phyloP scores from a whole-genome alignment of 805 yeast species.

The Yarrowia keelungensis region DNA sequence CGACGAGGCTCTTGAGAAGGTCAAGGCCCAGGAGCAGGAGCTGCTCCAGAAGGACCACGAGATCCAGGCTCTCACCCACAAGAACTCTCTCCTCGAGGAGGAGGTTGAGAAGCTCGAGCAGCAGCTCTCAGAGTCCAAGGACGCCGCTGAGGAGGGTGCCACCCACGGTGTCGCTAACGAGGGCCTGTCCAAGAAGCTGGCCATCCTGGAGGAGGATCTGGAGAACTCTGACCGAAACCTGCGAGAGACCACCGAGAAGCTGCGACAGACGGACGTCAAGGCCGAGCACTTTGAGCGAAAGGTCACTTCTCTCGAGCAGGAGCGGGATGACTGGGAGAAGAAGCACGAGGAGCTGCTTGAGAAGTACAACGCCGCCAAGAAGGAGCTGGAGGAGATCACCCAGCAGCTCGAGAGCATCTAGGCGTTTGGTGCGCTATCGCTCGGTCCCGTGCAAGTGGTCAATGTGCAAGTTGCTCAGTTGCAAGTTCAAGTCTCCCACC shows the following conservation, averaged over 20 bases:
- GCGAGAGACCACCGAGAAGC: conserved; percentile 90
- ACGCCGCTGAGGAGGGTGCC: conserved; percentile 88
- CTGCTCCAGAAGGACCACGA: conserved; percentile 91
- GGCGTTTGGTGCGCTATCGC: conserved; percentile 25
- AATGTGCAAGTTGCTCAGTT: conserved; percentile 13
- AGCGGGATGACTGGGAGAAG: conserved; percentile 88
- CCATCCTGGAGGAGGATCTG: conserved; percentile 86
- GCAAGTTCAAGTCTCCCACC: conserved; percentile 33
- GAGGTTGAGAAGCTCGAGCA: conserved; percentile 76
- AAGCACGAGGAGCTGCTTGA: conserved; percentile 86
- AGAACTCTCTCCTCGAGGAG: conserved; percentile 86
- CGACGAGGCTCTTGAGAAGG: conserved; percentile 79
- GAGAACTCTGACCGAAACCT: conserved; percentile 89
- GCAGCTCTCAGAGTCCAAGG: conserved; percentile 76
- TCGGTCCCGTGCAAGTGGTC: conserved; percentile 14
- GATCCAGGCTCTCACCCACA: conserved; percentile 89
- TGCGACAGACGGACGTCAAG: conserved; percentile 94
- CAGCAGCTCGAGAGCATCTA: conserved; percentile 83
- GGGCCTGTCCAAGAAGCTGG: conserved; percentile 86
- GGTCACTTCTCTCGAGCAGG: conserved; percentile 88
- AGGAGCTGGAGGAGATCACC: conserved; percentile 95
- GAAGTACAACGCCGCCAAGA: conserved; percentile 83
- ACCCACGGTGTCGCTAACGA: conserved; percentile 89
- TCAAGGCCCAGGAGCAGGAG: conserved; percentile 92
- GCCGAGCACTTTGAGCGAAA: conserved; percentile 96